phyloP scores from a whole-genome alignment of 1,284 basidiomycete genomes.

The Tilletia walkeri region DNA sequence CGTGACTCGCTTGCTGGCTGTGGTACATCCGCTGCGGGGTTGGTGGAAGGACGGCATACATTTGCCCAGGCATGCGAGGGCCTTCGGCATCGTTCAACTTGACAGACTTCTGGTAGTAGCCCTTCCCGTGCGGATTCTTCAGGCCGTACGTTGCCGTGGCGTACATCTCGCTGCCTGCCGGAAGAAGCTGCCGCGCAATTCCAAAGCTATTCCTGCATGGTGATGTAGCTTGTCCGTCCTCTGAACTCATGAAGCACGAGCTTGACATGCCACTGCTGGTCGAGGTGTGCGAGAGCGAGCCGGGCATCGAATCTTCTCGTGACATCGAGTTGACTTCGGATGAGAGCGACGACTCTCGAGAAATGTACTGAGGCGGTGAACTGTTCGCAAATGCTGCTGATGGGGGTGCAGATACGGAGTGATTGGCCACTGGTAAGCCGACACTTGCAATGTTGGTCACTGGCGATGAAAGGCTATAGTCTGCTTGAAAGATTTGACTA shows the following conservation, averaged over 20 bases:
- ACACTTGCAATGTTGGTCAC: not conserved
- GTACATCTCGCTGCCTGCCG: no score
- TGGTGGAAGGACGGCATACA: not conserved
- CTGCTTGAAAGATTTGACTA: conserved; percentile 32
- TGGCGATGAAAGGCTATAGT: conserved; percentile 27
- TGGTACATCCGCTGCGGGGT: not conserved
- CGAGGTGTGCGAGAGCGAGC: conserved; percentile 6
- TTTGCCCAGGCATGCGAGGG: not conserved
- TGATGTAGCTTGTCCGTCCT: not conserved
- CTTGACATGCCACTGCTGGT: conserved; percentile 4
- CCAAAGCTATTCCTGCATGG: no score
- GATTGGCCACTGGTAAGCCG: not conserved
- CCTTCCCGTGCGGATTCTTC: no score
- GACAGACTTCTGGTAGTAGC: no score
- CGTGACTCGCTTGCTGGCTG: not conserved
- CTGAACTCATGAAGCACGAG: not conserved
- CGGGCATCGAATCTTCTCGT: conserved; percentile 25
- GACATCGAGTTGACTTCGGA: conserved; percentile 23
- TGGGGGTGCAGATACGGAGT: not conserved
- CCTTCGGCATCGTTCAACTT: no score
- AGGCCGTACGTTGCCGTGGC: no score
- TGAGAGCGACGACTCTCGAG: conserved; percentile 19
- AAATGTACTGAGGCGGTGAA: not conserved
- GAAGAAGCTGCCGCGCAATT: no score
- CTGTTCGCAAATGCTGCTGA: not conserved